A percentile compares a stretch with the other conserved stretches of the same genome.
Conservation (phyloP, 2,329 filamentous ascomycete genomes). For the Trichophyton equinum region DNA sequence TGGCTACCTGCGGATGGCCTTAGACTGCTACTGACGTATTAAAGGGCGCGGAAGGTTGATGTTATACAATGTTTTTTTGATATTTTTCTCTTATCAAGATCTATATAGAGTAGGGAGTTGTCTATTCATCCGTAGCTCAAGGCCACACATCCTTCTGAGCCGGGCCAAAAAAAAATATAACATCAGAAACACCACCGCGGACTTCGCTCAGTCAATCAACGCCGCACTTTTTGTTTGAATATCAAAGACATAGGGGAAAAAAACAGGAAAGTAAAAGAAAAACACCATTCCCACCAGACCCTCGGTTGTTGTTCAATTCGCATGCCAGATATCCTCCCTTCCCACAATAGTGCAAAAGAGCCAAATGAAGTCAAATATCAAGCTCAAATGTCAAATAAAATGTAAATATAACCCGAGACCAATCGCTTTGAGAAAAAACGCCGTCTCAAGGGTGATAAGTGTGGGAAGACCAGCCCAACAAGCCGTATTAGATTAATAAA, state of each 20-base stretch:
- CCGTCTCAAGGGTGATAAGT: not conserved
- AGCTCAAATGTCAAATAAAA: not conserved
- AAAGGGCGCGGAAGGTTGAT: not conserved
- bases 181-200: not conserved
- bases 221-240: slow-evolving; percentile 1
- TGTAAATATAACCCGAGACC: not conserved
- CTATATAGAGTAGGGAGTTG: slow-evolving; percentile 15
- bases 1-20: too few species aligned
- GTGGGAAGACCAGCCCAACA: slow-evolving; percentile 3
- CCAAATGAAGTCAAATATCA: slow-evolving; percentile 1
- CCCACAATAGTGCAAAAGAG: not conserved
- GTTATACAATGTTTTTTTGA: slow-evolving; percentile 5
- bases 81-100: not conserved
- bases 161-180: not conserved
- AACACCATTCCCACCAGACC: not conserved
- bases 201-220: not conserved
- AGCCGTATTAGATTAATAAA: slow-evolving; percentile 1
- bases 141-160: not conserved
- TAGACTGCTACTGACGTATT: not conserved
- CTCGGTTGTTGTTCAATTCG: not conserved
- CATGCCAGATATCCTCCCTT: slow-evolving; percentile 3
- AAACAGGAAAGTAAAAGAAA: not conserved
- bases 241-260: not conserved
- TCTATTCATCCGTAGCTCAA: slow-evolving; percentile 9
- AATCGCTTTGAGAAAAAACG: not conserved